Percentiles rank a stretch among this genome's conserved stretches.
phyloP scores from a whole-genome alignment of 1,284 basidiomycete genomes.

The Ceratobasidium sp. region DNA sequence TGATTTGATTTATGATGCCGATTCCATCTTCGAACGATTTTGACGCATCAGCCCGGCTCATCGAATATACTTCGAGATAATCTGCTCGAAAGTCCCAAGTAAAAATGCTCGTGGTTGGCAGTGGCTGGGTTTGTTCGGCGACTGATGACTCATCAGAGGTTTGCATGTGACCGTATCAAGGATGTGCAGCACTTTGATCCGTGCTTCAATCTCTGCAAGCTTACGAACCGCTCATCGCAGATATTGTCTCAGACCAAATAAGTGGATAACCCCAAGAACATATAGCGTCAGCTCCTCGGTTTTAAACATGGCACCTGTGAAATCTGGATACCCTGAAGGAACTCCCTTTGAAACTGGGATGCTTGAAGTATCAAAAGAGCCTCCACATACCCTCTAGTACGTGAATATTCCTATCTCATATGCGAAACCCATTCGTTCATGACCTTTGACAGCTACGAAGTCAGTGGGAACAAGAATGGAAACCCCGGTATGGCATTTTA shows the following conservation, averaged over 20 bases:
- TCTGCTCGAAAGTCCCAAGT: background rate
- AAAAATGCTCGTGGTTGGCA: background rate
- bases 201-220: background rate
- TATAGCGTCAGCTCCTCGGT: background rate
- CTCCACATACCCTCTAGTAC: conserved; percentile 74
- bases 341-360: conserved; percentile 36
- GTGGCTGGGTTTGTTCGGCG: background rate
- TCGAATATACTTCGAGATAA: background rate
- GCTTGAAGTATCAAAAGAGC: conserved; percentile 23
- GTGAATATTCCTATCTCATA: conserved; percentile 47
- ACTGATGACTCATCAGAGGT: background rate
- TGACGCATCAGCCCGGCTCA: conserved; percentile 7
- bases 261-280: background rate
- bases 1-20: background rate
- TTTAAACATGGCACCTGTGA: conserved; percentile 9
- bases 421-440: too few relatives aligned
- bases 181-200: background rate
- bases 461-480: conserved; percentile 78
- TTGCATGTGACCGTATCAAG: background rate
- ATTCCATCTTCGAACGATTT: background rate
- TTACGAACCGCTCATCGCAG: background rate
- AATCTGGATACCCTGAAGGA: conserved; percentile 9
- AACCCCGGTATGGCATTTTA: conserved; percentile 64
- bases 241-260: background rate
- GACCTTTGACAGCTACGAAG: conserved; percentile 87